Base-by-base conservation (phyloP, 2,329 filamentous ascomycete species). In the Biscogniauxia marginata region DNA sequence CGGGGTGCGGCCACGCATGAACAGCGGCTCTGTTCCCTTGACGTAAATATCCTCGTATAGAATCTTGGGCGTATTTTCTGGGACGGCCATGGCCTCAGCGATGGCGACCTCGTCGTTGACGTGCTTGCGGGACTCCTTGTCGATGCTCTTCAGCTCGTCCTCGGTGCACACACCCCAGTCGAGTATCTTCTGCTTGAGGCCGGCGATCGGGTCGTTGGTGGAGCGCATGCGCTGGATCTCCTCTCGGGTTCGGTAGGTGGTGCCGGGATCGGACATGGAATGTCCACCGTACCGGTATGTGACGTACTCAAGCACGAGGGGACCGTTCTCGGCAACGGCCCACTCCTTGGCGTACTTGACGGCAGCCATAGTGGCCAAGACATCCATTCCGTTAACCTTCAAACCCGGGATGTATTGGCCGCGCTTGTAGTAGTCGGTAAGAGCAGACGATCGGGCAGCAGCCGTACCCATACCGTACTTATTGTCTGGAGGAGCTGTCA, bases 381-480 rank as follows among this genome's bases (percentile, higher is more conserved):
- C 92, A 74, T 99, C 95, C 95, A 99, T 99, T 73, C 91, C 95
- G 80, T 99, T 99, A 77, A 99, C 91, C 86, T 99, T 99, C 70
- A 99, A 86, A 81, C 95, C 95, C 56, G 95, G 93, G 67, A 99
- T 99, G 84, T 98, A 99, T 81, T 99, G 95, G 66, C 95, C 95
- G 79, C 95, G 93, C 88, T 98, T 98, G 87, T 99, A 98, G 88
- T 99, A 99, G 77, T 99, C 95, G 76, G 95, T 98, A 74, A 97
- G 80, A 69, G 95, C 95, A 59, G 95, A 93, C 60, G 95, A 93
- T 71, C 95, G 92, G 78, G 89, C 88, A 66, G 95, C 93, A 60
- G 95, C 90, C 63, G 95, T 99, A 79, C 95, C 95, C 95, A 99
- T 99, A 77, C 95, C 95, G 76, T 99, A 99, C 81, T 99, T 99